These are phyloP conservation scores for Eucalyptus curtisii DNA, from an alignment of 345 rosid species.

Conservation along the genomic window DNA sequence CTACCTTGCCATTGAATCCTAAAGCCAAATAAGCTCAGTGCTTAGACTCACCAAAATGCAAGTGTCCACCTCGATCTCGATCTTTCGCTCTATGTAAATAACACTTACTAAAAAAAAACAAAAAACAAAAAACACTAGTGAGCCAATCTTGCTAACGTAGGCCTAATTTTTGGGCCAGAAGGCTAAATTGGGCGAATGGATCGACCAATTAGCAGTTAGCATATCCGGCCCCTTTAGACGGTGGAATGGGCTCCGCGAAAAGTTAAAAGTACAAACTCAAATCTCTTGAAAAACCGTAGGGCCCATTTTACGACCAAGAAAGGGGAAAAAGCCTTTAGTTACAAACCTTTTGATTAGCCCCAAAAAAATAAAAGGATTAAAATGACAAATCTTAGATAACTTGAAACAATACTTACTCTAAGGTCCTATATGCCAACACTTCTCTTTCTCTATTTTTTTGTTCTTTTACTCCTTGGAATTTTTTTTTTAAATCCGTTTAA, in stretches of 20 bases:
- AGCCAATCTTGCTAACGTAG: background rate
- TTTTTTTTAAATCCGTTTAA: rapidly evolving
- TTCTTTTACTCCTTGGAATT: rapidly evolving
- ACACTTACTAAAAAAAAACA: background rate
- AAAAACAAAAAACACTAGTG: background rate
- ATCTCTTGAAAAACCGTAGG: background rate
- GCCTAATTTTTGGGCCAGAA: background rate
- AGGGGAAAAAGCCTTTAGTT: background rate
- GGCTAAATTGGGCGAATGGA: background rate
- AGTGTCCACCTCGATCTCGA: background rate
- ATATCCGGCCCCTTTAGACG: background rate
- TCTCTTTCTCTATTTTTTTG: no score
- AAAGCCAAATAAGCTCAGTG: background rate
- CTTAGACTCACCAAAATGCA: background rate
- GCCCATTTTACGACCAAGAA: background rate
- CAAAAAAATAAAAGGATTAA: background rate
- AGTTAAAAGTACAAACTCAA: background rate
- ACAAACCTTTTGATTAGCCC: background rate
- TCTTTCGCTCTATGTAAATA: background rate
- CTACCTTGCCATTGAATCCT: background rate
- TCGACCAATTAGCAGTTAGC: background rate
- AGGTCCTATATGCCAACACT: no score
- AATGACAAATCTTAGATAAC: background rate
- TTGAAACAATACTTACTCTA: background rate
- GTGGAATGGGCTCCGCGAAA: background rate